Percentiles rank a stretch among this genome's conserved stretches.
These are phyloP conservation scores for Pyrenula aspistea DNA, from an alignment of 495 filamentous ascomycete species.

Conservation along the genomic window DNA sequence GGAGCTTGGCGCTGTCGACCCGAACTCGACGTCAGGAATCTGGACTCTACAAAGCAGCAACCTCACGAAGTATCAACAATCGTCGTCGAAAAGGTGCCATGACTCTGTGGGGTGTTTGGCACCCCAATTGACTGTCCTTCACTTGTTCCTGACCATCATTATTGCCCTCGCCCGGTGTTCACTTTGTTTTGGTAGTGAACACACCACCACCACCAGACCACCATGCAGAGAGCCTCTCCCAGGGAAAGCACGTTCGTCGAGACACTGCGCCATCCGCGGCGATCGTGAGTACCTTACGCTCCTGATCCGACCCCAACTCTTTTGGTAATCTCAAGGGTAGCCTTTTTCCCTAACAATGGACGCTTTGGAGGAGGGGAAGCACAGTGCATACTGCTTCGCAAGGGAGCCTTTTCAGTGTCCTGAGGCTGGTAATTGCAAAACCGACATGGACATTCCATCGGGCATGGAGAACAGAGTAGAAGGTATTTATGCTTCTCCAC, in stretches of 20 bases:
- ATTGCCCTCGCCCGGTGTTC: background rate
- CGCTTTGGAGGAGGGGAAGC: no score
- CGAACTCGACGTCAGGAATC: no score
- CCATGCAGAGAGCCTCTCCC: background rate
- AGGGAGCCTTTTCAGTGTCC: no score
- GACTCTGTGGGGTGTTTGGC: background rate
- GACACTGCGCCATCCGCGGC: background rate
- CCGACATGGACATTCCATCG: background rate
- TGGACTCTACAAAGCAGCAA: no score
- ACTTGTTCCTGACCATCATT: background rate
- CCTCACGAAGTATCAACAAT: no score
- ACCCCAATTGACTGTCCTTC: no score
- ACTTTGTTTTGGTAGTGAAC: background rate
- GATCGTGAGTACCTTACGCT: background rate
- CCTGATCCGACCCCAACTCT: no score
- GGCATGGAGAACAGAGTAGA: slow-evolving; percentile 12
- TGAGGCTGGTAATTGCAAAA: no score
- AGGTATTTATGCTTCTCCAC: slow-evolving; percentile 29
- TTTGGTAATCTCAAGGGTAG: no score
- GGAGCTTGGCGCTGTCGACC: no score
- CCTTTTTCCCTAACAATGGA: no score
- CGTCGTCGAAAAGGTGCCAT: background rate
- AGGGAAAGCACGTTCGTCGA: background rate
- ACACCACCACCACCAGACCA: background rate
- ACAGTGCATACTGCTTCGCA: no score